Evolutionary conservation across 495 filamentous ascomycete genomes (phyloP), one percentile per base, ranked within the genome.

Genomic region (Penicillium cosmopolitanum): DNA sequence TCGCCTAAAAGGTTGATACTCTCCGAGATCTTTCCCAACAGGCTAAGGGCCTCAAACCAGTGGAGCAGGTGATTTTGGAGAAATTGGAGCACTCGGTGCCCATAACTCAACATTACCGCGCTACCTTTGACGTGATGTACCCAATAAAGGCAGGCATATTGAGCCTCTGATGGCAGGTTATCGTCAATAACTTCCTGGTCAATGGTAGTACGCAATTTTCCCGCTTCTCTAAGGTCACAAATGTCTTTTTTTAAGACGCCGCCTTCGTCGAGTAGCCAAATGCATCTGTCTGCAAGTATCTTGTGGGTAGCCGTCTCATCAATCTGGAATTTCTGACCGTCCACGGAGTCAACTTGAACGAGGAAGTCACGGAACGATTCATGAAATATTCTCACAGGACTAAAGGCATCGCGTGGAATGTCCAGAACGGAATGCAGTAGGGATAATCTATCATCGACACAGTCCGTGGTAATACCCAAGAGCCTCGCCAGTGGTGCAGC

Each of bases 81-180:
- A 34, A 65, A 65, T 13, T 21, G 8, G 1, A 54, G 19, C 0
- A n/a, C 18, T 16, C 48, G 19, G 10, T 50, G 3, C 4, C 10
- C 19, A 3, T 13, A 50, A 15, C 4, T 1, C 5, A 19, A 8
- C 1, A 9, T 11, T 25, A 13, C 21, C 4, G 19, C 4, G 18
- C 61, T 21, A 28, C 53, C 28, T 10, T 13, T 11, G 3, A 81
- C 25, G 69, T 86, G 79, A 54, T 75, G 38, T 46, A 77, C 67
- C 82, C 77, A 85, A 60, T 80, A 77, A 10, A 64, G 67, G 61
- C 77, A 84, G 25, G 75, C 57, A 55, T 84, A 79, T 62, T 65
- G 59, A 19, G 76, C 48, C 55, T 73, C 68, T 21, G 62, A 5
- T 44, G 71, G 65, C 11, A 82, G 50, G 21, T 52, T 56, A 0